phyloP scores from a whole-genome alignment of 768 basidiomycete species.

The Psilocybe cubensis region DNA sequence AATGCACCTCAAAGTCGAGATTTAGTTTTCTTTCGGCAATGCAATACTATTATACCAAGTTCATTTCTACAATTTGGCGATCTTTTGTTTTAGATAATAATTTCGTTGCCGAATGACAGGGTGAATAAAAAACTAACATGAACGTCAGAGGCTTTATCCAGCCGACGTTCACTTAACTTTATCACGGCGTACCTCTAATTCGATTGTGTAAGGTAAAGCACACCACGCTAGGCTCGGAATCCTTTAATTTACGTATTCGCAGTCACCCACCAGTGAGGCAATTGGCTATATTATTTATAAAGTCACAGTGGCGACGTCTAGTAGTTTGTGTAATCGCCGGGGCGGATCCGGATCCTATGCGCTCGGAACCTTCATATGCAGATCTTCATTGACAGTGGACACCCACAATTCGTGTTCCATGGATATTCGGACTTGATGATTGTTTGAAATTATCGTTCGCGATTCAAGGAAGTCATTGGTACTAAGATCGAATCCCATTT shows the following conservation, averaged over 20 bases:
- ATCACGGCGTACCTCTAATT: background rate
- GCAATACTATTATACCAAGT: too few species aligned
- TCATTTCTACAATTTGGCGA: too few species aligned
- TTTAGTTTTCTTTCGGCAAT: too few species aligned
- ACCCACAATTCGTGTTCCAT: background rate
- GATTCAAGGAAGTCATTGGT: background rate
- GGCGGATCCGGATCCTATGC: constrained; percentile 4
- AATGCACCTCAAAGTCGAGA: too few species aligned
- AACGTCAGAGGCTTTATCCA: background rate
- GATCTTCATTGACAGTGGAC: background rate
- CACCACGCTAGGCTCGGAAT: background rate
- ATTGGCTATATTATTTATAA: background rate
- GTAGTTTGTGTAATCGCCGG: background rate
- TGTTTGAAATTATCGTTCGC: background rate
- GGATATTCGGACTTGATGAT: background rate
- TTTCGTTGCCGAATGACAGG: background rate
- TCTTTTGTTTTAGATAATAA: background rate
- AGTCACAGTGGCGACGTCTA: background rate
- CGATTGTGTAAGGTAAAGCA: background rate
- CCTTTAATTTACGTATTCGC: background rate
- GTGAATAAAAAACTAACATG: background rate
- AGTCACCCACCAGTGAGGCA: background rate
- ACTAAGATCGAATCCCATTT: background rate
- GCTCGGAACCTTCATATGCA: constrained; percentile 9
- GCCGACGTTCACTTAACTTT: background rate